Evolutionary conservation across 2,329 filamentous ascomycete genomes (phyloP), one percentile per base, ranked within the genome.

Genomic region (Calonectria leucothoes): DNA sequence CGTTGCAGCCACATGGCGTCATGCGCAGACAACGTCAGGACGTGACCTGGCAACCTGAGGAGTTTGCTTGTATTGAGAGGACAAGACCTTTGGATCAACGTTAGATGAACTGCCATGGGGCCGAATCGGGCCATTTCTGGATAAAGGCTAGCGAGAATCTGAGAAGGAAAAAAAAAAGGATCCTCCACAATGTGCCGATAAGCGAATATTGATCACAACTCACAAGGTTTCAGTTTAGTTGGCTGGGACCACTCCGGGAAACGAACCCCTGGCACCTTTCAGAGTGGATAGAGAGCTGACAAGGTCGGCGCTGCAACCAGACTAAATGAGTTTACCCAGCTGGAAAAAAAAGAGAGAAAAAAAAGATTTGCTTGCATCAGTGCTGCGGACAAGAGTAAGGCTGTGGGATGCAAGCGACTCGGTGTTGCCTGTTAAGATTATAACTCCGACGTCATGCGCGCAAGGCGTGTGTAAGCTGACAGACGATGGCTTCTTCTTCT

Each of bases 181-280:
- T 39, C 23, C 55, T 37, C 12, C 55, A 27, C 35, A 25, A 17
- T n/a, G 55, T 61, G 55, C 55, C n/a, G 33, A 37, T 37, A 39
- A 39, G 35, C 33, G 33, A 61, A 11, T 35, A 61, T 61, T 61
- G 35, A 39, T 61, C 55, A 61, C 23, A 61, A 61, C 23, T 61
- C 55, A 61, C 33, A 27, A 20, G 55, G 55, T 61, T 61, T 61
- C 55, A 61, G 55, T 61, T 61, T 61, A 61, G 55, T 25, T 61
- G 55, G 35, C 17, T 29, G 55, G 55, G 14, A 23, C 55, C 12
- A 37, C 23, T 27, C 23, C 55, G 25, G 33, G 55, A 61, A 35
- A n/a, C n/a, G n/a, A n/a, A n/a, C 23, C 51, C 55, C 55, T 61
- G 55, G 12, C 25, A 14, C 55, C 27, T 61, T 27, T 61, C 17